Evolutionary conservation across 2,329 filamentous ascomycete species (phyloP).

Genomic region (Beauveria brongniartii): DNA sequence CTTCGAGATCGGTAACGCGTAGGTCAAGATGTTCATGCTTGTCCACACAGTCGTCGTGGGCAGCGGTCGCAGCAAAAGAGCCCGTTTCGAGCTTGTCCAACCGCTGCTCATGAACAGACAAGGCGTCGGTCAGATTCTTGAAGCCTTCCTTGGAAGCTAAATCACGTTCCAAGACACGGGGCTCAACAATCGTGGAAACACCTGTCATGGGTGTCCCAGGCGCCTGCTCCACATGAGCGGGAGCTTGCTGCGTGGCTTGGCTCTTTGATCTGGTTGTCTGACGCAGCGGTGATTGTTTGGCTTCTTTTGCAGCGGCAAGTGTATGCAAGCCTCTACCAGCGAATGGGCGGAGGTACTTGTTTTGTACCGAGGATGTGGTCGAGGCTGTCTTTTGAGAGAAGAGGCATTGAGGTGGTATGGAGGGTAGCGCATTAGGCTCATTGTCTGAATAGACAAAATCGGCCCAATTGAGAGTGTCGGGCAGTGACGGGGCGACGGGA

Average conservation of each 20-base stretch:
- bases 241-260: constrained; percentile 9
- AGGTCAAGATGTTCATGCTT: constrained; percentile 59
- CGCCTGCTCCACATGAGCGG: neutral
- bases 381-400: constrained; percentile 46
- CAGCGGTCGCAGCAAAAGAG: constrained; percentile 53
- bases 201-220: constrained; percentile 15
- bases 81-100: constrained; percentile 61
- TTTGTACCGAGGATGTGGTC: constrained; percentile 41
- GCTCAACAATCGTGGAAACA: constrained; percentile 22
- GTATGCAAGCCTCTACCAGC: constrained; percentile 47
- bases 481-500: constrained; percentile 35
- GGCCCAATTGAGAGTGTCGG: constrained; percentile 48
- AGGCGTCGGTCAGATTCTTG: constrained; percentile 40
- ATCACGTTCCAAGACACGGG: constrained; percentile 16
- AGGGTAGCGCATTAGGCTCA: constrained; percentile 26
- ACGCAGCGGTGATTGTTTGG: constrained; percentile 9
- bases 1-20: constrained; percentile 61
- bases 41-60: constrained; percentile 62
- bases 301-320: constrained; percentile 30
- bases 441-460: constrained; percentile 33
- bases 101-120: constrained; percentile 54
- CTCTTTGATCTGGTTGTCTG: neutral
- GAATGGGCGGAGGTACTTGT: constrained; percentile 47
- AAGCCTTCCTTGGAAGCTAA: constrained; percentile 28
- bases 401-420: constrained; percentile 42